Evolutionary conservation across 768 basidiomycete genomes (phyloP).

Genomic region (Lactifluus volemus): DNA sequence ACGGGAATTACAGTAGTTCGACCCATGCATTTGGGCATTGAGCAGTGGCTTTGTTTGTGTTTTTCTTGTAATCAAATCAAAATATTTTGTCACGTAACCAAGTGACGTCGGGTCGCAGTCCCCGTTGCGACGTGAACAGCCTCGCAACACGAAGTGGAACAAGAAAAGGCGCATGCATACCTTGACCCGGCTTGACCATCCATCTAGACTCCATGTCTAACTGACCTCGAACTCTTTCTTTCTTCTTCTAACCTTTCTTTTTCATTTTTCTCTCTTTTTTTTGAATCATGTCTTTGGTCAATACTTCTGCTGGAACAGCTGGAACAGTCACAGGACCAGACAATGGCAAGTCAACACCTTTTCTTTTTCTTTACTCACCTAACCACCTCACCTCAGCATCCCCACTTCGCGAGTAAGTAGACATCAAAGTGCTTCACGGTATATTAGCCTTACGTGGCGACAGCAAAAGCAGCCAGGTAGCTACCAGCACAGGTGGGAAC

Average conservation of each 20-base stretch:
- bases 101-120: too few species aligned
- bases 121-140: conserved; percentile 13
- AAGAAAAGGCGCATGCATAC: too few species aligned
- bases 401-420: background rate
- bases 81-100: too few species aligned
- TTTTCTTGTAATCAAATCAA: background rate
- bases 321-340: conserved; percentile 24
- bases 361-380: background rate
- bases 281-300: conserved; percentile 9
- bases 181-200: too few species aligned
- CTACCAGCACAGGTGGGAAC: background rate
- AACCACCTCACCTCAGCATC: background rate
- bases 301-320: background rate
- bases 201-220: background rate
- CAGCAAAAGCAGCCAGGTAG: background rate
- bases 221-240: background rate
- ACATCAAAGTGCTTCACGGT: background rate
- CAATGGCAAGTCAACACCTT: conserved; percentile 22
- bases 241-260: background rate
- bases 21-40: conserved; percentile 7
- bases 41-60: background rate
- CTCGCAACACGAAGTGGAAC: background rate
- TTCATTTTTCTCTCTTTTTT: background rate
- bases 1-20: conserved; percentile 30
- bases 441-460: background rate